Conservation (phyloP, 164 flowering plant species). For the Magnolia sinica region DNA sequence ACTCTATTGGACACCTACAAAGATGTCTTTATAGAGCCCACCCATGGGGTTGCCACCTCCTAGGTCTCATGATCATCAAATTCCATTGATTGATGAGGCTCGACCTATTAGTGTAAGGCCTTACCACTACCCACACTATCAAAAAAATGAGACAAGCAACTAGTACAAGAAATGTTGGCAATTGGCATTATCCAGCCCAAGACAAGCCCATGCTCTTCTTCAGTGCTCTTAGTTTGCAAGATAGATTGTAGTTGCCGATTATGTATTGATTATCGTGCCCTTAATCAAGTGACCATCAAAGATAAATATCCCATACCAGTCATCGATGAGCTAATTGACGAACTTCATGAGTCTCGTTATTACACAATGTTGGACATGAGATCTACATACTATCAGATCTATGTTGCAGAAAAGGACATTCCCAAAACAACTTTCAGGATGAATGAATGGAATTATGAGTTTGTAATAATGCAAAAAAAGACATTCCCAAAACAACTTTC, state of each 20-base stretch:
- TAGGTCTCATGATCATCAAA: neutral
- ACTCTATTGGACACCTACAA: neutral
- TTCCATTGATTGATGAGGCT: neutral
- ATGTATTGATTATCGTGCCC: neutral
- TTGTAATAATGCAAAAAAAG: neutral
- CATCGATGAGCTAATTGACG: neutral
- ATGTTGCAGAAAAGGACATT: neutral
- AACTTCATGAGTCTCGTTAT: neutral
- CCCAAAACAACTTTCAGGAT: neutral
- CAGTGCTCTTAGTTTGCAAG: neutral
- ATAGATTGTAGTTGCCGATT: neutral
- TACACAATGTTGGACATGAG: neutral
- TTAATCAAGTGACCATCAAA: neutral
- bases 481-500: neutral
- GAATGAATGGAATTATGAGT: neutral
- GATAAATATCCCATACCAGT: neutral
- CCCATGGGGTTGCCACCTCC: neutral
- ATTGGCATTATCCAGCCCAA: too few relatives aligned
- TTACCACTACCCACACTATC: too few relatives aligned
- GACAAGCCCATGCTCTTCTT: neutral
- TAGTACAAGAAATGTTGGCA: too few relatives aligned
- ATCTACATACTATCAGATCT: neutral
- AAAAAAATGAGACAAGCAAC: too few relatives aligned
- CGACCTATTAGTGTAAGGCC: too few relatives aligned
- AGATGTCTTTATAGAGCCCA: neutral